Conservation (phyloP, 2,329 filamentous ascomycete genomes). For the Colletotrichum siamense region DNA sequence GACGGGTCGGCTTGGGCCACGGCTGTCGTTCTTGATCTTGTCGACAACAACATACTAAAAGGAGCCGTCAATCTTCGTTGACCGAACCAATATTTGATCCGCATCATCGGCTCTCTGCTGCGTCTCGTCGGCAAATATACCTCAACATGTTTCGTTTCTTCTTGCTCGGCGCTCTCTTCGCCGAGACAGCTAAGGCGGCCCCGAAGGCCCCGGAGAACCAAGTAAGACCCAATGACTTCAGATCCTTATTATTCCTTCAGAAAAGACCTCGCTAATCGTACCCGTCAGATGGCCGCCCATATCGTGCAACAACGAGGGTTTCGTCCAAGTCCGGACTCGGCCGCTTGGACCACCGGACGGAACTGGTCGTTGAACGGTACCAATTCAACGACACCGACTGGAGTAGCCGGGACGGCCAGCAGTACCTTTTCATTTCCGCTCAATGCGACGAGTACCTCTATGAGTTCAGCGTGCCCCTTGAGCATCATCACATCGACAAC, state of each 20-base stretch:
- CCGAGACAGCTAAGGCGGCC: neutral
- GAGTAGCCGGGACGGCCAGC: neutral
- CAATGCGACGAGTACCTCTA: neutral
- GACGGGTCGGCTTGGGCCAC: neutral
- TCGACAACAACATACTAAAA: neutral
- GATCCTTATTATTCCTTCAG: neutral
- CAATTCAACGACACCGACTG: constrained; percentile 1
- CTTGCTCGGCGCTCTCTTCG: neutral
- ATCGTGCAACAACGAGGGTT: neutral
- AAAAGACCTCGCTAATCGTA: neutral
- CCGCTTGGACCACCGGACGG: neutral
- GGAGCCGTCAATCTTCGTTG: neutral
- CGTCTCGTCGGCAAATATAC: neutral
- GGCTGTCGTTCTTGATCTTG: neutral
- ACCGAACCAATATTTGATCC: neutral
- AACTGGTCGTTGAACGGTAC: constrained; percentile 8
- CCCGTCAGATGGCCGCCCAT: neutral
- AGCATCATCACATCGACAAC: constrained; percentile 32
- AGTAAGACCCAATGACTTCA: neutral
- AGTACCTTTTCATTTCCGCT: neutral
- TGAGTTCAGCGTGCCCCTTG: neutral
- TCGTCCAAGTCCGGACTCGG: neutral
- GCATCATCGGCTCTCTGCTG: neutral
- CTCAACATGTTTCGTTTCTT: neutral
- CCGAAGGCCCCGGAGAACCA: neutral